Base-by-base conservation (phyloP, 192 early-diverging fungal genomes). In the Entophlyctis helioformis region DNA sequence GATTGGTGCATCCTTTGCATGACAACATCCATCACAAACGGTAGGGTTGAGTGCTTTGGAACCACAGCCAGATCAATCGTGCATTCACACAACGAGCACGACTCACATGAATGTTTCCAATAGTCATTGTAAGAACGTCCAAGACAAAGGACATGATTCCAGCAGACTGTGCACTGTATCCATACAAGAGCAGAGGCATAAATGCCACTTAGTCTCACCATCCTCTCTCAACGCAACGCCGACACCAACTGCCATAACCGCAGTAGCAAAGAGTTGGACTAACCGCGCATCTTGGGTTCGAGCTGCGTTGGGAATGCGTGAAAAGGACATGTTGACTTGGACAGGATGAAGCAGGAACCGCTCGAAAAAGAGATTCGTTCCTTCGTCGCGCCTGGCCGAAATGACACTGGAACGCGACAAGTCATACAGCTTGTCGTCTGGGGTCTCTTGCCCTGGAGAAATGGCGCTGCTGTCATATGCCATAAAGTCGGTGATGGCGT, bases 301-400 rank as follows among this genome's bases (percentile, higher is more conserved):
- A n/a, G n/a, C n/a, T n/a, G n/a, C n/a, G n/a, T n/a, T n/a, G n/a
- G n/a, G 29, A 11, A 11, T 31, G 29, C 29, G 29, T 31, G 29
- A 31, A 65, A 96, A 98, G 9, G 96, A 94, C n/a, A 98, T 63
- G 56, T 96, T 94, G 54, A 94, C 64, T 56, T 91, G 91, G 56
- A 95, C 77, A 0, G 96, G 96, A 52, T 96, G 90, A 34, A 96
- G 68, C 39, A 89, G 81, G 36, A 98, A 76, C 31, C 81, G 75
- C 59, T 96, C 96, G 77, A 96, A 98, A 58, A 95, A 98, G 42
- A 93, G 48, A 54, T 84, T 78, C 19, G 66, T 60, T 10, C 80
- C 78, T 1, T 74, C 82, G 27, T 89, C 83, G 1, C 31, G 48
- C 36, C 41, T 41, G 40, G 53, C 65, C 51, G 46, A 68, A 18